Base-by-base conservation (phyloP, 192 early-diverging fungal genomes). In the Irineochytrium annulatum region DNA sequence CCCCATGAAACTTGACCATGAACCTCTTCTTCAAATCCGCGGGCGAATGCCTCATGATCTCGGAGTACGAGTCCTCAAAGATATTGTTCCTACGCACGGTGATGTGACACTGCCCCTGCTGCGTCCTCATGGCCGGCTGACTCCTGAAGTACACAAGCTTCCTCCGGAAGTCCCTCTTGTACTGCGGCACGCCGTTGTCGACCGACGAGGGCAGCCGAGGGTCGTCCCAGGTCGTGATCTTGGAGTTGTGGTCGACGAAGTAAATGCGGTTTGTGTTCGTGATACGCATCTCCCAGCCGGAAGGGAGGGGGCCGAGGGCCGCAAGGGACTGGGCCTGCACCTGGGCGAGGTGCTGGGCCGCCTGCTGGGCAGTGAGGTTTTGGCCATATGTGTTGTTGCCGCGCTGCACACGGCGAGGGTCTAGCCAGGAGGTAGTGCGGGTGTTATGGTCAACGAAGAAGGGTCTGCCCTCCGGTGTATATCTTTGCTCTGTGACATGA, bases 401-500 rank as follows among this genome's bases (percentile, higher is more conserved):
- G 67, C 62, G 84, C 51, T 83, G 79, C 43, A 78, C 52, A 4
- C 73, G 60, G 24, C 82, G 63, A 17, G 82, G 82, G 81, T 85
- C 96, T 62, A 94, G 84, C 96, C 96, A 99, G 3, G 96, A 95
- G 1, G 96, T 97, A 0, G 88, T 94, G 56, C 93, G 91, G 27
- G 92, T 96, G 69, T 97, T 95, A 77, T 99, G 96, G 72, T 99
- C 94, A 14, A 99, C 94, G 86, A 95, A 99, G 76, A 97, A 99
- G 19, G 95, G 85, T 8, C 91, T 70, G 13, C 93, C 96, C 49
- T 87, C 87, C 3, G 70, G 68, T 13, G 76, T 77, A 54, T 63
- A 65, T 4, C 74, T 51, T 46, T 77, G 71, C 46, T 77, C 52
- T 60, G 43, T 39, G 5, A 55, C 13, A 49, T n/a, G 32, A 39